Conservation (phyloP, 441 rosid genomes). For the Eutrema salsugineum region DNA sequence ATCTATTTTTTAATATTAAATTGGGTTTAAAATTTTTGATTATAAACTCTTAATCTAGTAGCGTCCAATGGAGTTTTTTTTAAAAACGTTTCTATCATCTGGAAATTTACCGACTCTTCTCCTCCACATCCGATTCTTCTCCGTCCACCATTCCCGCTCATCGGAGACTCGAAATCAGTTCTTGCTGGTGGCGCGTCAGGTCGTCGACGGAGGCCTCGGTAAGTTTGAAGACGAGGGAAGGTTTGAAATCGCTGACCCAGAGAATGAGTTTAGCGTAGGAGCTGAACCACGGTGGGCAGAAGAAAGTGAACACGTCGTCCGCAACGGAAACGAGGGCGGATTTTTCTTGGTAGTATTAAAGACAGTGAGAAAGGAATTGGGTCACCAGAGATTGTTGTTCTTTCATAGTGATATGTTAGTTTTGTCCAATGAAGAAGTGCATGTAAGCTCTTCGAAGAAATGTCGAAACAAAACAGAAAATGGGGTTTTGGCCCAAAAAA, state of each 20-base stretch:
- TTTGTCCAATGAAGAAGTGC: slow-evolving; percentile 18
- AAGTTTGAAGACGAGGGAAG: slow-evolving; percentile 42
- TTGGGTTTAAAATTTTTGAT: too few species aligned
- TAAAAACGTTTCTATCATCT: too few species aligned
- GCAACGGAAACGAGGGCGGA: slow-evolving; percentile 24
- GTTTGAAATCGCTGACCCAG: slow-evolving; percentile 56
- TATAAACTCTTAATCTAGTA: too few species aligned
- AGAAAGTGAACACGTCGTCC: slow-evolving; percentile 37
- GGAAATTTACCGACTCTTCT: too few species aligned
- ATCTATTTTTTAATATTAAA: too few species aligned
- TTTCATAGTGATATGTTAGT: neutral
- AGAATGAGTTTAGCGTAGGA: slow-evolving; percentile 41
- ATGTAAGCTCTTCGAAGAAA: slow-evolving; percentile 36
- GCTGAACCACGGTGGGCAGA: slow-evolving; percentile 52
- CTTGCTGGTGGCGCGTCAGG: slow-evolving; percentile 36
- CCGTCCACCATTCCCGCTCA: slow-evolving; percentile 42
- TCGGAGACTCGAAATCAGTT: slow-evolving; percentile 30
- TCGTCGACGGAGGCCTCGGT: slow-evolving; percentile 26
- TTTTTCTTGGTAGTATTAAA: slow-evolving; percentile 41
- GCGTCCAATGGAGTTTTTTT: too few species aligned
- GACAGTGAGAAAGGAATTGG: slow-evolving; percentile 37
- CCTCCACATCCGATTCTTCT: slow-evolving; percentile 31
- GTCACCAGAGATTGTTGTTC: slow-evolving; percentile 19
- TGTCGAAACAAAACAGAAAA: too few species aligned
- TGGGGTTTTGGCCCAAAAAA: too few species aligned